Evolutionary conservation across 805 yeast species (phyloP).

Genomic region (Clavispora santaluciae): DNA sequence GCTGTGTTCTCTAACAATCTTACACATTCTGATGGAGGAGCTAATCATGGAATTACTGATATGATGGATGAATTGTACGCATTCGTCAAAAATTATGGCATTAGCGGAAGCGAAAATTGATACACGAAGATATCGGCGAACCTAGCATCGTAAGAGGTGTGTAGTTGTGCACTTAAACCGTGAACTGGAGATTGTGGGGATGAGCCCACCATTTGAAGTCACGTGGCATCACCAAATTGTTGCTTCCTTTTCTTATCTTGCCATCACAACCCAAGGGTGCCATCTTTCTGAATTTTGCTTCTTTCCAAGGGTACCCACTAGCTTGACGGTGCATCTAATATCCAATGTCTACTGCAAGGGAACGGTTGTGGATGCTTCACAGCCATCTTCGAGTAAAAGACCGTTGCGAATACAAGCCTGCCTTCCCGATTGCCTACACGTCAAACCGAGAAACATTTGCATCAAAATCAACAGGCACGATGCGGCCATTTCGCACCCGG

Average conservation of each 20-base stretch:
- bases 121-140: no score
- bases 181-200: no score
- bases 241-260: not conserved
- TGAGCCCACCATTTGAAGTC: not conserved
- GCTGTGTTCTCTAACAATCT: conserved; percentile 51
- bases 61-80: conserved; percentile 50
- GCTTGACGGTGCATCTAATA: no score
- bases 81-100: conserved; percentile 41
- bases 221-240: conserved; percentile 2
- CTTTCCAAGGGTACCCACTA: no score
- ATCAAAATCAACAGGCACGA: not conserved
- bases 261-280: not conserved
- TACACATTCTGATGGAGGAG: conserved; percentile 18
- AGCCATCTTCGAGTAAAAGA: conserved; percentile 12
- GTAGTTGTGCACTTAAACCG: not conserved
- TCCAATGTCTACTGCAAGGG: conserved; percentile 12
- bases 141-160: no score
- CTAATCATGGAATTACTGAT: conserved; percentile 51
- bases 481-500: not conserved
- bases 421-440: conserved; percentile 10
- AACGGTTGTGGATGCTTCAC: conserved; percentile 16
- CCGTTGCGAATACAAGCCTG: conserved; percentile 13
- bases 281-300: no score
- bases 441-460: not conserved
- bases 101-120: conserved; percentile 39